A percentile compares a stretch with the other conserved stretches of the same genome.
Conservation (phyloP, 1,284 basidiomycete species). For the Chiua sp. region DNA sequence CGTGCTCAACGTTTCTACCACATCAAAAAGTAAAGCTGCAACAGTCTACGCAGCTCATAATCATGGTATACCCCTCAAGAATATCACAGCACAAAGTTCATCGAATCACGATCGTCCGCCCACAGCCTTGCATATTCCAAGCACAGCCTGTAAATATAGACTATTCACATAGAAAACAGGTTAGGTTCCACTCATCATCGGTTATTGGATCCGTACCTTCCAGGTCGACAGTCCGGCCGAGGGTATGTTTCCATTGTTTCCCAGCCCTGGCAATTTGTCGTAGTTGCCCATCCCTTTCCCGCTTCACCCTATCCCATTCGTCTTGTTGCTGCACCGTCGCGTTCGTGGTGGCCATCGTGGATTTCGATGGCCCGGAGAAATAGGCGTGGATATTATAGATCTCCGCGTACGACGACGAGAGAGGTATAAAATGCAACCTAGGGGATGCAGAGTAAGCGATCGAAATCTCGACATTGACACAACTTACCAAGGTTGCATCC, state of each 20-base stretch:
- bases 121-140: slow-evolving; percentile 89
- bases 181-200: slow-evolving; percentile 12
- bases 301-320: slow-evolving; percentile 40
- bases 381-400: slow-evolving; percentile 92
- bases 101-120: slow-evolving; percentile 81
- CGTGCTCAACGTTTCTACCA: not conserved
- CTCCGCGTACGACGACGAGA: slow-evolving; percentile 86
- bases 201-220: slow-evolving; percentile 59
- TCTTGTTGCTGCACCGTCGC: slow-evolving; percentile 25
- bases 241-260: slow-evolving; percentile 86
- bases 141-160: slow-evolving; percentile 86
- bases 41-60: not conserved
- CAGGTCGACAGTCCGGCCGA: slow-evolving; percentile 87
- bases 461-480: not conserved
- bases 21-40: not conserved
- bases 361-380: slow-evolving; percentile 81
- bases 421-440: slow-evolving; percentile 93
- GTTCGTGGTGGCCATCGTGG: slow-evolving; percentile 63
- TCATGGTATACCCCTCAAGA: not conserved
- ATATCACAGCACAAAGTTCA: slow-evolving; percentile 49
- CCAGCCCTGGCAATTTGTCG: slow-evolving; percentile 86
- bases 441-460: slow-evolving; percentile 4
- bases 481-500: slow-evolving; percentile 83
- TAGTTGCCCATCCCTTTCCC: slow-evolving; percentile 79
- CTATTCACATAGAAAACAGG: slow-evolving; percentile 40